Evolutionary conservation across 2,329 filamentous ascomycete species (phyloP), one percentile per base, ranked within the genome.

Genomic region (Magnaporthiopsis poae): DNA sequence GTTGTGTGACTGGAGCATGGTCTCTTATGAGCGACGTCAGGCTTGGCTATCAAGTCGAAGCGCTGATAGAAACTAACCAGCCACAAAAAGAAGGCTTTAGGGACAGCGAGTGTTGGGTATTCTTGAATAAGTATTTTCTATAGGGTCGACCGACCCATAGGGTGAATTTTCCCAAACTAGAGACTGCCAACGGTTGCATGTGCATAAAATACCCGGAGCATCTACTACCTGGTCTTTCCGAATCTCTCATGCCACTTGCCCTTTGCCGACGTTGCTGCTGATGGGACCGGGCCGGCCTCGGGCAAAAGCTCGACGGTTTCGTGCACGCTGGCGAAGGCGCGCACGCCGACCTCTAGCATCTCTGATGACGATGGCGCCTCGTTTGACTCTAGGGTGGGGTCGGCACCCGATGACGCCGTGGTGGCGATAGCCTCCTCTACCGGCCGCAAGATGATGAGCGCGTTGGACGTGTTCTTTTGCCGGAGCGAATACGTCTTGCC

Each of bases 381-480:
- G 66, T 64, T 15, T 60, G 25, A 63, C 35, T 27, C 3, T 35
- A 60, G n/a, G 46, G 64, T 66, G 8, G 64, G 66, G n/a, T 71
- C 67, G 35, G 31, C 35, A 36, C 71, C 72, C 11, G 73, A 56
- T 33, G 67, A 62, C 7, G 60, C 35, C 35, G 68, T 66, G 56
- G 70, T 12, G 33, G 60, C 59, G n/a, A 25, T n/a, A 56, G 33
- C n/a, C 56, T 65, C 67, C 29, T 71, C 69, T 11, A 71, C 69
- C 2, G 80, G 76, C 33, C 77, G 73, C 39, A 88, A 77, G 3
- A 89, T 74, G 71, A 88, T 83, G 62, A 89, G 79, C n/a, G 84
- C 82, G 72, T 89, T 89, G 62, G 86, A 89, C 0, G 86, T 88
- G 73, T 88, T 88, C 73, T 88, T 88, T 72, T 88, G 86, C 36